Evolutionary conservation across 129 eudicot species (phyloP).

Genomic region (sunflower (Helianthus annuus)): DNA sequence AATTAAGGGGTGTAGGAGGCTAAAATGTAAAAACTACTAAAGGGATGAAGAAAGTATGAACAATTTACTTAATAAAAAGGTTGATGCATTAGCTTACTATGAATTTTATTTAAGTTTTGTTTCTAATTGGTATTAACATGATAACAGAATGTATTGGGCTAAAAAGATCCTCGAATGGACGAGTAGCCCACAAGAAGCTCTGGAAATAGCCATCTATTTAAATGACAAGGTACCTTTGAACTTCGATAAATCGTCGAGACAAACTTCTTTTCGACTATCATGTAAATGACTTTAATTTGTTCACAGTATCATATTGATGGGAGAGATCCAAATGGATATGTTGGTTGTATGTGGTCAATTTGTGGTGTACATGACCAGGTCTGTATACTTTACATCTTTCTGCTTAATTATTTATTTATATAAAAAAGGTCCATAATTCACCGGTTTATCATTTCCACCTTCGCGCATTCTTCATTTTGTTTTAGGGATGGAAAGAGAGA

Average conservation of each 20-base stretch:
- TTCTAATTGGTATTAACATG: slow-evolving; percentile 2
- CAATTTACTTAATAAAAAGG: no score
- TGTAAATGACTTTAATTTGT: slow-evolving; percentile 14
- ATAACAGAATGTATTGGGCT: slow-evolving; percentile 96
- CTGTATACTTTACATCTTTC: background rate
- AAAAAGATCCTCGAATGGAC: slow-evolving; percentile 99
- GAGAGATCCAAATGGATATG: slow-evolving; percentile 95
- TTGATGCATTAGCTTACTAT: background rate
- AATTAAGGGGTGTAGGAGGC: no score
- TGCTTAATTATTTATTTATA: slow-evolving; percentile 2
- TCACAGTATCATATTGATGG: slow-evolving; percentile 89
- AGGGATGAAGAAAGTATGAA: no score
- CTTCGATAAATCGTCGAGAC: background rate
- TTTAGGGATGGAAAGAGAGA: slow-evolving; percentile 92
- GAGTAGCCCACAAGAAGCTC: slow-evolving; percentile 87
- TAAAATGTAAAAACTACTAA: no score
- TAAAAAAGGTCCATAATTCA: background rate
- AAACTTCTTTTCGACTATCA: background rate
- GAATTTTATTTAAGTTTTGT: background rate
- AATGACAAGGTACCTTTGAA: slow-evolving; percentile 70
- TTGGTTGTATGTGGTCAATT: slow-evolving; percentile 99
- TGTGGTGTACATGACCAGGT: slow-evolving; percentile 99
- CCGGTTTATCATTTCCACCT: slow-evolving; percentile 3
- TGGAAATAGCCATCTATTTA: slow-evolving; percentile 69
- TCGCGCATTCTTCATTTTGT: slow-evolving; percentile 13